Base-by-base conservation (phyloP, 768 basidiomycete species). In the Lepiota brunneoincarnata region DNA sequence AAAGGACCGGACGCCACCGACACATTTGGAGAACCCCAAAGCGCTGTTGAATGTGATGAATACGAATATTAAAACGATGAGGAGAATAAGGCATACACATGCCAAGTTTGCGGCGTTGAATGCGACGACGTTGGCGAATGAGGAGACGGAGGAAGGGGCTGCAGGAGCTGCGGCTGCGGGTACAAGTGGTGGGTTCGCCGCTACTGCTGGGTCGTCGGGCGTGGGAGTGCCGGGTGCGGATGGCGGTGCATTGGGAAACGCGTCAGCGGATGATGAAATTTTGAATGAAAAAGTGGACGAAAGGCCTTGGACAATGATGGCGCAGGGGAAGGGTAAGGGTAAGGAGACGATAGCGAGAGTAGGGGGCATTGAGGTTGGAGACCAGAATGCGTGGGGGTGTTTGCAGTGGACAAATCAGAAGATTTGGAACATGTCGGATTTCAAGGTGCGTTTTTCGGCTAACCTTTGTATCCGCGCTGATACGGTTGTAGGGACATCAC, bases 341-440 rank as follows among this genome's bases (percentile, higher is more conserved):
- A 55, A 54, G 56, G 52, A 59, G 37, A 24, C 11, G 39, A 46
- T 42, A 15, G 51, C 39, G 38, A 58, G 41, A 20, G 48, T 48
- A 42, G 59, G 59, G 35, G 76, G 74, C 10, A 60, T 80, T 38
- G 87, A 87, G 53, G 66, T 91, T 23, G 88, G 86, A 1, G 78
- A 78, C 55, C 70, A 75, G 53, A 83, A 76, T 54, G 84, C 86
- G 6, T 68, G 72, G 40, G 77, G 83, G 51, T 94, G 87, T 70
- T 63, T 87, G 63, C 73, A 76, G 59, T 92, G 86, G 90, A 81
- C 83, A 78, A 75, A 80, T 20, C 71, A 73, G 49, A 93, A 91
- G 72, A 77, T 96, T 47, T 97, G 61, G 93, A 96, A 61, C 95
- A 97, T 74, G 77, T 80, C 44, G 94, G 94, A 2, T 97, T 97